Evolutionary conservation across 805 yeast genomes (phyloP), one percentile per base, ranked within the genome.

Genomic region (Saccharomycopsis fodiens): DNA sequence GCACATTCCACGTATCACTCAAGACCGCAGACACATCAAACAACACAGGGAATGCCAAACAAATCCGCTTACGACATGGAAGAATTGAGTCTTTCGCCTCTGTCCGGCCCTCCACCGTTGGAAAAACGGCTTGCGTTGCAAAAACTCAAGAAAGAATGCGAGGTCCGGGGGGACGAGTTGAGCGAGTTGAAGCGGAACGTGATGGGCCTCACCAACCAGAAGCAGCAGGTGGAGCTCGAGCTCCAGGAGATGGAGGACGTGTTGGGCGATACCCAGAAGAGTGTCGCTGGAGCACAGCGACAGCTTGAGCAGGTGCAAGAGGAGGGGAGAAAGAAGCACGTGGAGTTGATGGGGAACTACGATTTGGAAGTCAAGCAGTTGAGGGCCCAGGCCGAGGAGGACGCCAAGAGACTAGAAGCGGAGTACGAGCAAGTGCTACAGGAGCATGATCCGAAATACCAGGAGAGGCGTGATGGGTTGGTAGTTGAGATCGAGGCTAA

Each of bases 171-270:
- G 43, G 35, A 19, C 42, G 57, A 48, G n/a, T 57, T 54, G 42
- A 30, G 39, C 13, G 56, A 48, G 20, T 50, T 52, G 19, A 55
- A 53, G 21, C 53, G 55, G 4, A 44, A 54, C 17, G 54, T 61
- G 1, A 54, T 59, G 53, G 60, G 64, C 1, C 38, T 61, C 6
- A 64, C 65, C 45, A 69, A 73, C 0, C 64, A 66, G 43, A 63
- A 61, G 29, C 67, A 66, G 6, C 61, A 61, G 20, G 55, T 62
- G 25, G 73, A 68, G 38, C 52, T 68, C 21, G 66, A 66, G 25
- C 62, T 58, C 41, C 62, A 54, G 35, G 63, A 60, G 36, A 48
- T 63, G 5, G 59, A 58, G n/a, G 63, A 59, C 20, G 48, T 50
- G 10, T 16, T 61, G 2, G 45, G 53, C 5, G 56, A 56, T 1